These are phyloP conservation scores for Ogataea populi-albae DNA, from an alignment of 805 yeast species.

Conservation along the genomic window DNA sequence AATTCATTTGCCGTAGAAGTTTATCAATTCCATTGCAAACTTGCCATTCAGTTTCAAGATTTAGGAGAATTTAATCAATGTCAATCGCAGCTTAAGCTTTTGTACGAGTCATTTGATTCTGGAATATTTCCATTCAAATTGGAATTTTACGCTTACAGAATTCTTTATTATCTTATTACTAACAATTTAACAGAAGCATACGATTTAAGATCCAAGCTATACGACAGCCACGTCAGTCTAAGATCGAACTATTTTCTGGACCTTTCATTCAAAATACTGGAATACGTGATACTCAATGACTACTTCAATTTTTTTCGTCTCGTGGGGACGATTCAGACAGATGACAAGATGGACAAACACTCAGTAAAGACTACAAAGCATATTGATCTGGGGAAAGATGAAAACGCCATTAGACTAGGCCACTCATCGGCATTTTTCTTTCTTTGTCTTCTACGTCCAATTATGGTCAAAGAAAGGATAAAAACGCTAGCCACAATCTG, in stretches of 20 bases:
- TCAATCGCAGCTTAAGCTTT: slow-evolving; percentile 68
- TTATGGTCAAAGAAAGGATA: slow-evolving; percentile 57
- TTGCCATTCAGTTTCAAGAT: slow-evolving; percentile 82
- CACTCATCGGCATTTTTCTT: slow-evolving; percentile 26
- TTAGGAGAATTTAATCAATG: slow-evolving; percentile 96
- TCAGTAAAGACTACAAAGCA: slow-evolving; percentile 2
- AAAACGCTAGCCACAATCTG: slow-evolving; percentile 54
- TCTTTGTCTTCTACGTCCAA: slow-evolving; percentile 42
- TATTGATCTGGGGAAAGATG: slow-evolving; percentile 9
- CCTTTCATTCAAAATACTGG: slow-evolving; percentile 37
- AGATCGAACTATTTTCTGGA: slow-evolving; percentile 25
- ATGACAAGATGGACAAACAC: slow-evolving; percentile 30
- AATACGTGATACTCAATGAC: slow-evolving; percentile 39
- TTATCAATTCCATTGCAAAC: slow-evolving; percentile 80
- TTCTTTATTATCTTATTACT: slow-evolving; percentile 73
- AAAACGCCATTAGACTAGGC: slow-evolving; percentile 19
- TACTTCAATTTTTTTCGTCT: slow-evolving; percentile 52
- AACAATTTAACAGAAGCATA: slow-evolving; percentile 57
- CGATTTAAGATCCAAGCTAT: slow-evolving; percentile 34
- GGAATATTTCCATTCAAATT: slow-evolving; percentile 34
- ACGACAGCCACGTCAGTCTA: slow-evolving; percentile 10
- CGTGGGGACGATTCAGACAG: slow-evolving; percentile 22
- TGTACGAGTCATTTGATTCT: slow-evolving; percentile 45
- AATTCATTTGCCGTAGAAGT: slow-evolving; percentile 73
- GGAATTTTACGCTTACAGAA: slow-evolving; percentile 72